Conservation (phyloP, 192 early-diverging fungal species). For the Entomortierella chlamydospora region DNA sequence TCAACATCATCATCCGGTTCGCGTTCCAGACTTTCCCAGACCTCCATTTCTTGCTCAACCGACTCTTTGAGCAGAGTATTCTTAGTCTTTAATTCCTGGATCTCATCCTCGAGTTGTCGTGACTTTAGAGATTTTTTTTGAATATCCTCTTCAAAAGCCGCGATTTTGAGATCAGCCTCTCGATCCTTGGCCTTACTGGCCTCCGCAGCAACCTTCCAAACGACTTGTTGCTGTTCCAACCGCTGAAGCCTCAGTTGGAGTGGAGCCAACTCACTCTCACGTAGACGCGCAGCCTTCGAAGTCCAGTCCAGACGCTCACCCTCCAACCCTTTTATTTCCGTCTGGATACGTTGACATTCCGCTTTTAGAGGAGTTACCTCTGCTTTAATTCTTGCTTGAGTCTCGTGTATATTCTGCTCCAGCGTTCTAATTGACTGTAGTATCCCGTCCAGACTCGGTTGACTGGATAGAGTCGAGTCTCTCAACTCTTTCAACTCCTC, state of each 20-base stretch:
- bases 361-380: constrained; percentile 28
- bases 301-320: constrained; percentile 23
- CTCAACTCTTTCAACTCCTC: constrained; percentile 20
- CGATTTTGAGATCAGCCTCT: constrained; percentile 17
- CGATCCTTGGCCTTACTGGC: constrained; percentile 48
- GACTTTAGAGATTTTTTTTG: constrained; percentile 6
- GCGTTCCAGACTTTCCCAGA: constrained; percentile 43
- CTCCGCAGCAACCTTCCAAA: constrained; percentile 46
- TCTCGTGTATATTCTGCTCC: constrained; percentile 20
- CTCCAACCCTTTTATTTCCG: constrained; percentile 34
- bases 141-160: constrained; percentile 31
- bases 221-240: constrained; percentile 44
- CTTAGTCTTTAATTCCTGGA: constrained; percentile 12
- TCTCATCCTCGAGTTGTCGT: constrained; percentile 13
- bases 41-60: constrained; percentile 35
- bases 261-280: constrained; percentile 39
- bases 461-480: neutral
- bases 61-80: constrained; percentile 19
- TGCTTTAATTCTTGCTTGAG: constrained; percentile 2
- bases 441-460: constrained; percentile 6
- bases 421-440: constrained; percentile 1
- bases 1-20: neutral
- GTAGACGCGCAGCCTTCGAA: constrained; percentile 9
- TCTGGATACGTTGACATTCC: constrained; percentile 28
- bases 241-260: constrained; percentile 47